Evolutionary conservation across 1,284 basidiomycete genomes (phyloP).

Genomic region (Moesziomyces parantarcticus): DNA sequence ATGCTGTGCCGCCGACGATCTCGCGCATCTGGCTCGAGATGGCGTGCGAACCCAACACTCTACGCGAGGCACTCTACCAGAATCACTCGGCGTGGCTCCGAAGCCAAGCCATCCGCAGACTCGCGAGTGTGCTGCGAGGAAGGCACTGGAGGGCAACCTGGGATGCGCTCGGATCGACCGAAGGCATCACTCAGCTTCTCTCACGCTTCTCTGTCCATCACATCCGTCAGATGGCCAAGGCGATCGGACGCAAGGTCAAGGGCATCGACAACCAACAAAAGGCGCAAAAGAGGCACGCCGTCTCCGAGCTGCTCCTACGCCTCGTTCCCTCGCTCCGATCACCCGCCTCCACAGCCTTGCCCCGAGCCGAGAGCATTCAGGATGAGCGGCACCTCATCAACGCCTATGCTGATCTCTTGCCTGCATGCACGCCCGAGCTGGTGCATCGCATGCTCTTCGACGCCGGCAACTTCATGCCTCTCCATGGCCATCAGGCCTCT

Average conservation of each 20-base stretch:
- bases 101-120: constrained; percentile 1
- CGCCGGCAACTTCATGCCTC: neutral
- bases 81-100: neutral
- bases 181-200: constrained; percentile 5
- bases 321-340: constrained; percentile 1
- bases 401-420: neutral
- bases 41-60: neutral
- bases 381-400: too few relatives aligned
- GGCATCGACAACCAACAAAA: neutral
- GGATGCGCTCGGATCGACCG: constrained; percentile 3
- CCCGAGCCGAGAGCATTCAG: too few relatives aligned
- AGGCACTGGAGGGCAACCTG: constrained; percentile 1
- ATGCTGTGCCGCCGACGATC: constrained; percentile 5
- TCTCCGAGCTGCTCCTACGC: constrained; percentile 1
- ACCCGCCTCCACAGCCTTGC: too few relatives aligned
- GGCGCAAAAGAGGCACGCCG: constrained; percentile 1
- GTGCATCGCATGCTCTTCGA: constrained; percentile 2
- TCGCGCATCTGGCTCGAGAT: constrained; percentile 2
- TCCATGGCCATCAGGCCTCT: neutral
- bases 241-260: constrained; percentile 1
- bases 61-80: constrained; percentile 1
- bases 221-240: neutral
- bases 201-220: constrained; percentile 1
- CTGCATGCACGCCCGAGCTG: constrained; percentile 2
- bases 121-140: neutral